phyloP scores from a whole-genome alignment of 371 early-diverging fungal species.

The Mortierella sp. region DNA sequence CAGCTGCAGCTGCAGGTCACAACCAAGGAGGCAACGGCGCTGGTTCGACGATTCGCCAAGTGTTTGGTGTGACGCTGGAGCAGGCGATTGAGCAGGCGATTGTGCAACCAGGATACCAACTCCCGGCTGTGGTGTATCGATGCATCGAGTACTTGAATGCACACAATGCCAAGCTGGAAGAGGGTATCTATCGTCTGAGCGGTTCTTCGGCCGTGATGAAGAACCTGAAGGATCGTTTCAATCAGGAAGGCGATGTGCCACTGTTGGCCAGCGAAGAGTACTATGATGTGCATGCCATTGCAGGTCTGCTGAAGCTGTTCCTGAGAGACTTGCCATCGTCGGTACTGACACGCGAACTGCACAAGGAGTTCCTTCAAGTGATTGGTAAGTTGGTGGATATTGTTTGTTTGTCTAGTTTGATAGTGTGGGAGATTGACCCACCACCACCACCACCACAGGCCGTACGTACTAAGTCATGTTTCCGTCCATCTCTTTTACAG shows the following conservation, averaged over 20 bases:
- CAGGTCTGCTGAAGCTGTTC: slow-evolving; percentile 93
- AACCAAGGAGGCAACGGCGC: slow-evolving; percentile 5
- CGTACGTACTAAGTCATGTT: background rate
- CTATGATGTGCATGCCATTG: slow-evolving; percentile 91
- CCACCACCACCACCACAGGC: no score
- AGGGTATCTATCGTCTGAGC: slow-evolving; percentile 94
- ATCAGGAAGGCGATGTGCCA: slow-evolving; percentile 64
- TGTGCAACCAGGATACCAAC: slow-evolving; percentile 76
- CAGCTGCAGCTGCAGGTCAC: slow-evolving; percentile 13
- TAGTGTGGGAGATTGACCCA: no score
- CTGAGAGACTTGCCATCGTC: slow-evolving; percentile 89
- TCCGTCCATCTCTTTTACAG: slow-evolving; percentile 46
- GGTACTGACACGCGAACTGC: slow-evolving; percentile 83
- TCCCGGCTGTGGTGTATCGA: slow-evolving; percentile 93
- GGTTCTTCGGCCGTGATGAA: slow-evolving; percentile 82
- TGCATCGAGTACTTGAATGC: slow-evolving; percentile 95
- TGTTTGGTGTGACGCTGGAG: slow-evolving; percentile 81
- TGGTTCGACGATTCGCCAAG: slow-evolving; percentile 58
- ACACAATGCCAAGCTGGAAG: slow-evolving; percentile 84
- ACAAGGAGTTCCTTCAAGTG: slow-evolving; percentile 81
- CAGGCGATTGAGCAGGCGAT: slow-evolving; percentile 76
- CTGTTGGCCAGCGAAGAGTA: slow-evolving; percentile 58
- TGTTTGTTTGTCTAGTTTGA: no score
- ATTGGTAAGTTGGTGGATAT: slow-evolving; percentile 73
- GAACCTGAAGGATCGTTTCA: slow-evolving; percentile 81